Base-by-base conservation (phyloP, 768 basidiomycete genomes). In the Chlorophyllum brunneum region DNA sequence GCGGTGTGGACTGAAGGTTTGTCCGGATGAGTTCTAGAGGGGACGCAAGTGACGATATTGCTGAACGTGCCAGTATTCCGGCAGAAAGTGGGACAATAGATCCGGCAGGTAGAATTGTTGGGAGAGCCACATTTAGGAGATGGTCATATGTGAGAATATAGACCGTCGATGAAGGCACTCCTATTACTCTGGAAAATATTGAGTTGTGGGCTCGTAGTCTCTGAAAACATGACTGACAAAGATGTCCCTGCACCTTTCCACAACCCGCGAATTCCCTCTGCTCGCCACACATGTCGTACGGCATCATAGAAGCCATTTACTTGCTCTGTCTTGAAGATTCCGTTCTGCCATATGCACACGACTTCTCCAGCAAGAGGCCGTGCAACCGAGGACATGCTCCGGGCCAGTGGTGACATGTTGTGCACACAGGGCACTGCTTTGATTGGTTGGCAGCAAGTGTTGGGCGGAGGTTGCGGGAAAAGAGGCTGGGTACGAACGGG, bases 101-200 rank as follows among this genome's bases (percentile, higher is more conserved):
- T 15, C 67, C 61, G 2, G 72, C 67, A n/a, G 83, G 74, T 51
- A 88, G 69, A 23, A 89, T 53, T 15, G 80, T 71, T 2, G 87
- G 85, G 9, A 92, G 67, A 34, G 79, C 70, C 38, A 75, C 74
- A 48, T 83, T 80, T 22, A 86, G 70, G 27, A 98, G 80, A 65
- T 91, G 83, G 68, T 98, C 95, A 66, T 98, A 98, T 16, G 92
- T 92, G 54, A 98, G 77, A 82, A 99, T 99, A 68, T 99, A 98
- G 26, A 84, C 77, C 43, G 94, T 92, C 34, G 94, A 82, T 0
- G 94, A 87, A 0, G 97, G 97, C 20, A 98, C 91, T 27, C 89
- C 86, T 62, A 98, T 93, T 33, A 92, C 66, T 45, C 94, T 95
- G 45, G 24, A 57, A 57, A 56, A 50, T 18, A n/a, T 6, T 45